These are phyloP conservation scores for Bimuria novae-zelandiae DNA, from an alignment of 2,329 filamentous ascomycete species.

Conservation along the genomic window DNA sequence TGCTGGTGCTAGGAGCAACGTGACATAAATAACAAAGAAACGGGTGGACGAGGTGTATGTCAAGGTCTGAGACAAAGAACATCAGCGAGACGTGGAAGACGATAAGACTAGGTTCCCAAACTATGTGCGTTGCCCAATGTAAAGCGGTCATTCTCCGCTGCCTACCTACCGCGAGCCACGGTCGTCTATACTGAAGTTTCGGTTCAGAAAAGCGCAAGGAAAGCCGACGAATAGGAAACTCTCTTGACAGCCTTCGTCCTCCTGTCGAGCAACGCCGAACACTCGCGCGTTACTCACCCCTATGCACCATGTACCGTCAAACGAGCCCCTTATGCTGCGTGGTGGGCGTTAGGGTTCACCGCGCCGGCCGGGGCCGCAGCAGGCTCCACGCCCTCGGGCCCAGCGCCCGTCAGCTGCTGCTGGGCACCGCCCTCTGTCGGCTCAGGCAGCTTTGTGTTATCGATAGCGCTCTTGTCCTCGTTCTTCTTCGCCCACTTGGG, in stretches of 20 bases:
- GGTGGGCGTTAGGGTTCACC: constrained; percentile 20
- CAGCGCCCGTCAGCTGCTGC: constrained; percentile 18
- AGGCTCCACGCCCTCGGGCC: constrained; percentile 22
- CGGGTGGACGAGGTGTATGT: background rate
- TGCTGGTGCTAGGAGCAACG: background rate
- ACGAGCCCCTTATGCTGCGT: constrained; percentile 5
- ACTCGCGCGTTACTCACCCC: too few relatives aligned
- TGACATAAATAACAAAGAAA: background rate
- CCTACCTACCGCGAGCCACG: background rate
- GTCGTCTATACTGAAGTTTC: constrained; percentile 1
- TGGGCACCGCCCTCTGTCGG: constrained; percentile 27
- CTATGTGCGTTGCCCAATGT: background rate
- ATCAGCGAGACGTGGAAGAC: background rate
- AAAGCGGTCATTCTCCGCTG: background rate
- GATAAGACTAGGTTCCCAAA: background rate
- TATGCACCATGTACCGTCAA: background rate
- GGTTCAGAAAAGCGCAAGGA: background rate
- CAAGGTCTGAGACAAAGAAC: background rate
- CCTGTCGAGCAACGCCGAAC: background rate
- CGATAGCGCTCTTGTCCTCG: constrained; percentile 30
- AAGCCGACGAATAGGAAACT: background rate
- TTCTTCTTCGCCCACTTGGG: constrained; percentile 53
- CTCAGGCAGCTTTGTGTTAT: constrained; percentile 37
- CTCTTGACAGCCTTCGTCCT: background rate
- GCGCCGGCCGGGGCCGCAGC: constrained; percentile 21